These are phyloP conservation scores for Centaurea solstitialis DNA, from an alignment of 129 eudicot species.

Conservation along the genomic window DNA sequence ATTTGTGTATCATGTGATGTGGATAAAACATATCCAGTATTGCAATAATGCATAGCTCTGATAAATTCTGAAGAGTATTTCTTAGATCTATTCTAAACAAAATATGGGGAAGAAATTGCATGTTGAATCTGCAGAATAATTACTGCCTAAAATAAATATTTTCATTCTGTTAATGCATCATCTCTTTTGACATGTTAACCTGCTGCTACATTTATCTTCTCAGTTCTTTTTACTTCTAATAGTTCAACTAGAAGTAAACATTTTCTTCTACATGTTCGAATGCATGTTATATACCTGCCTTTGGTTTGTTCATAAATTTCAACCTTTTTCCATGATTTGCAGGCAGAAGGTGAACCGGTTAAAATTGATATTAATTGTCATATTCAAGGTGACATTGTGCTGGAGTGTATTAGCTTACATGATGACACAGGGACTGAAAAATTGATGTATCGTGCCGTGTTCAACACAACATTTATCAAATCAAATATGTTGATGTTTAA, in stretches of 20 bases:
- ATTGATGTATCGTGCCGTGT: slow-evolving; percentile 84
- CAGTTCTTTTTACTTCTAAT: not conserved
- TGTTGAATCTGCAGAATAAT: not conserved
- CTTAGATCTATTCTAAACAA: not conserved
- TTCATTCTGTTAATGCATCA: too few species aligned
- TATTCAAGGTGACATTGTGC: slow-evolving; percentile 92
- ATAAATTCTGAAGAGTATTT: not conserved
- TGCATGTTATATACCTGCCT: not conserved
- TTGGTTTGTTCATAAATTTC: not conserved
- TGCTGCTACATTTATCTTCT: not conserved
- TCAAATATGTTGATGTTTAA: slow-evolving; percentile 81
- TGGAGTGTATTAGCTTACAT: slow-evolving; percentile 80
- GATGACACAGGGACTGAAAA: slow-evolving; percentile 75
- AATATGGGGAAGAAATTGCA: not conserved
- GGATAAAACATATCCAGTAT: not conserved
- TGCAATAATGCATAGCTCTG: not conserved
- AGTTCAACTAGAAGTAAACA: not conserved
- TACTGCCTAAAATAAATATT: too few species aligned
- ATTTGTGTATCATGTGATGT: not conserved
- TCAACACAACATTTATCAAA: slow-evolving; percentile 86
- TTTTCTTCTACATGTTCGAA: not conserved
- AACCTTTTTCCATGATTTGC: slow-evolving; percentile 19
- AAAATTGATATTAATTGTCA: slow-evolving; percentile 86
- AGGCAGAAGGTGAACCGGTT: slow-evolving; percentile 82
- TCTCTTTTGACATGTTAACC: not conserved